Evolutionary conservation across 805 yeast genomes (phyloP).

Genomic region (Jamesozyma piceae): DNA sequence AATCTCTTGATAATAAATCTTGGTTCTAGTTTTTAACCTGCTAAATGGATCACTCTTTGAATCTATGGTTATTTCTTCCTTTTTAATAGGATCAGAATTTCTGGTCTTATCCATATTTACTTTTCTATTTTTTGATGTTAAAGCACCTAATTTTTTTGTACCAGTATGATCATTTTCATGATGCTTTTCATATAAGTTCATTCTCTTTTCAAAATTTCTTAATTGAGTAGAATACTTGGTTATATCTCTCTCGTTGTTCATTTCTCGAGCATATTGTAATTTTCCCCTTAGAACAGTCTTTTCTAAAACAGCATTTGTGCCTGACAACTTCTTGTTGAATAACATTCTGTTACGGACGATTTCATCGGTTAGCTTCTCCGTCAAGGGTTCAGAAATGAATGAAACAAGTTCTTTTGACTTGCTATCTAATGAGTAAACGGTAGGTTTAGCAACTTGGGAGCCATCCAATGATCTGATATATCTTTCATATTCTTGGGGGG

Average conservation of each 20-base stretch:
- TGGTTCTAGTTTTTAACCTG: constrained; percentile 79
- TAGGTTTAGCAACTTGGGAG: constrained; percentile 43
- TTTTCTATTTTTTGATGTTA: constrained; percentile 78
- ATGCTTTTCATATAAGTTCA: constrained; percentile 30
- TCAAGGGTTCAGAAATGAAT: constrained; percentile 57
- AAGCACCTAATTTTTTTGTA: constrained; percentile 49
- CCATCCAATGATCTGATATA: constrained; percentile 54
- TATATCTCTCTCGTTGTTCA: constrained; percentile 37
- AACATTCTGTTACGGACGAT: constrained; percentile 67
- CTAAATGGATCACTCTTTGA: constrained; percentile 72
- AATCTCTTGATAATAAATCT: constrained; percentile 58
- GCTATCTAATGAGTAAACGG: constrained; percentile 51
- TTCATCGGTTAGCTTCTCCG: constrained; percentile 64
- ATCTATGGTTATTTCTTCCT: constrained; percentile 29
- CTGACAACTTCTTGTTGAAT: constrained; percentile 47
- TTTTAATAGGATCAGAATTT: constrained; percentile 63
- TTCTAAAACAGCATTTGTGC: constrained; percentile 68
- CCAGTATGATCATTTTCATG: constrained; percentile 34
- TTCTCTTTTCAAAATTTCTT: constrained; percentile 33
- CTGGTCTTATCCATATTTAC: constrained; percentile 69
- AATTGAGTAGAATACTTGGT: constrained; percentile 41
- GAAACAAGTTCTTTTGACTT: constrained; percentile 54
- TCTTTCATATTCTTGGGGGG: constrained; percentile 61
- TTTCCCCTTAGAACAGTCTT: constrained; percentile 65
- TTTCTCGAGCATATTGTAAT: constrained; percentile 63